Evolutionary conservation across 495 filamentous ascomycete genomes (phyloP).

Genomic region (Acidomyces sp.): DNA sequence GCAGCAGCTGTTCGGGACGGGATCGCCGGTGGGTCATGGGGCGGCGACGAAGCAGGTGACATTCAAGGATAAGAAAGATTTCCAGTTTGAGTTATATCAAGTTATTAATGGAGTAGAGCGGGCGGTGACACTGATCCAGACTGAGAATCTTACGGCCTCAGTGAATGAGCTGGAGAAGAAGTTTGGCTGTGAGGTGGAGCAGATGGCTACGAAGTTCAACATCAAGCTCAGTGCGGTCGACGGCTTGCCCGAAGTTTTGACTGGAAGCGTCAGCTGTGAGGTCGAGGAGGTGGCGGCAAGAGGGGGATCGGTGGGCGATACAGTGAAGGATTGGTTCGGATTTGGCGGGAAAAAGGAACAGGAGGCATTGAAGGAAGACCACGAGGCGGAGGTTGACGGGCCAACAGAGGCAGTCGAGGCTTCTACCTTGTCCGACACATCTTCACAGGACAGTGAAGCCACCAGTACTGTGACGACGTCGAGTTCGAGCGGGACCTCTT

Average conservation of each 20-base stretch:
- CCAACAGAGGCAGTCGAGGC: slow-evolving; percentile 27
- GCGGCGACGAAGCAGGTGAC: slow-evolving; percentile 63
- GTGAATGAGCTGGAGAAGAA: slow-evolving; percentile 60
- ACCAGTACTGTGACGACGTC: slow-evolving; percentile 34
- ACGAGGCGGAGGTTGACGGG: slow-evolving; percentile 48
- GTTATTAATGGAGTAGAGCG: slow-evolving; percentile 41
- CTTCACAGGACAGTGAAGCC: slow-evolving; percentile 23
- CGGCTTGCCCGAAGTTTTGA: slow-evolving; percentile 70
- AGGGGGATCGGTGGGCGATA: slow-evolving; percentile 71
- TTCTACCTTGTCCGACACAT: slow-evolving; percentile 13
- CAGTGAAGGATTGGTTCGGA: slow-evolving; percentile 88
- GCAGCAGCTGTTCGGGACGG: slow-evolving; percentile 67
- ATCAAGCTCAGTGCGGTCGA: slow-evolving; percentile 58
- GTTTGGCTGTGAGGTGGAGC: slow-evolving; percentile 59
- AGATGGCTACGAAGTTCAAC: slow-evolving; percentile 67
- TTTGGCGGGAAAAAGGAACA: slow-evolving; percentile 81
- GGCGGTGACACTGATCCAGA: slow-evolving; percentile 38
- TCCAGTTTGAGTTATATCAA: slow-evolving; percentile 70
- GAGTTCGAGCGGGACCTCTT: slow-evolving; percentile 27
- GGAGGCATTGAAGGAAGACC: slow-evolving; percentile 54
- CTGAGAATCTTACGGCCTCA: slow-evolving; percentile 72
- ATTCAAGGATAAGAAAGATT: slow-evolving; percentile 73
- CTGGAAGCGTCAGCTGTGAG: slow-evolving; percentile 72
- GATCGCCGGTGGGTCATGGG: slow-evolving; percentile 53
- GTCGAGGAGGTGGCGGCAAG: slow-evolving; percentile 53